A percentile compares a stretch with the other conserved stretches of the same genome.
Evolutionary conservation across 192 early-diverging fungal species (phyloP).

Genomic region (Backusella circina): DNA sequence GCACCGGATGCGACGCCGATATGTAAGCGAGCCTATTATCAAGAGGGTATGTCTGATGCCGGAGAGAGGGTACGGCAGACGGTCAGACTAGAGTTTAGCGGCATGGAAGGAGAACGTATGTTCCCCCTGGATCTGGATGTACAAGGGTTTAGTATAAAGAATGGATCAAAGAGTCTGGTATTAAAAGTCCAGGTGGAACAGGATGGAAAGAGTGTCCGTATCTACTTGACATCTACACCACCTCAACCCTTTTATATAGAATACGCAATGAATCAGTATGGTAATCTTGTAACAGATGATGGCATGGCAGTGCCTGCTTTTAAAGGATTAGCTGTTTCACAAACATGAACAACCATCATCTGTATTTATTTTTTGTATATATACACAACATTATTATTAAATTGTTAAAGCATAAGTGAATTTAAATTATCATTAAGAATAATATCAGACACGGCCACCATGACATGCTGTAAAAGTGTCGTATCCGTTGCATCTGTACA

Average conservation of each 20-base stretch:
- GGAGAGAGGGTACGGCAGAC: not conserved
- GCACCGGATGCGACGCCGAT: not conserved
- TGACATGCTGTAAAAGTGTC: constrained; percentile 43
- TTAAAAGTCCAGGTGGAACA: not conserved
- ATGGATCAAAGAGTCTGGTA: not conserved
- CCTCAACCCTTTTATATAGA: not conserved
- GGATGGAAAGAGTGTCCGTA: not conserved
- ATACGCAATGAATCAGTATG: not conserved
- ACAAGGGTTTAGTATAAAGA: not conserved
- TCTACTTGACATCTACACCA: not conserved
- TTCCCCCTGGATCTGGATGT: not conserved
- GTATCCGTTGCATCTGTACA: constrained; percentile 55
- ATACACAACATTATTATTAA: not conserved
- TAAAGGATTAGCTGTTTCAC: not conserved
- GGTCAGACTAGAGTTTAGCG: not conserved
- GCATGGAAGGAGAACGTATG: not conserved
- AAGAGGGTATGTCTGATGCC: not conserved
- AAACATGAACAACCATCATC: not conserved
- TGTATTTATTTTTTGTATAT: too few species aligned
- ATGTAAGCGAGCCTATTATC: not conserved
- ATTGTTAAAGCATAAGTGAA: constrained; percentile 16
- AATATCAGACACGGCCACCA: constrained; percentile 42
- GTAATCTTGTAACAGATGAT: constrained; percentile 7
- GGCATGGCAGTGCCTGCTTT: constrained; percentile 10
- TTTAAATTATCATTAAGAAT: constrained; percentile 42